These are phyloP conservation scores for Aspergillus sp. DNA, from an alignment of 2,329 filamentous ascomycete species.

Conservation along the genomic window DNA sequence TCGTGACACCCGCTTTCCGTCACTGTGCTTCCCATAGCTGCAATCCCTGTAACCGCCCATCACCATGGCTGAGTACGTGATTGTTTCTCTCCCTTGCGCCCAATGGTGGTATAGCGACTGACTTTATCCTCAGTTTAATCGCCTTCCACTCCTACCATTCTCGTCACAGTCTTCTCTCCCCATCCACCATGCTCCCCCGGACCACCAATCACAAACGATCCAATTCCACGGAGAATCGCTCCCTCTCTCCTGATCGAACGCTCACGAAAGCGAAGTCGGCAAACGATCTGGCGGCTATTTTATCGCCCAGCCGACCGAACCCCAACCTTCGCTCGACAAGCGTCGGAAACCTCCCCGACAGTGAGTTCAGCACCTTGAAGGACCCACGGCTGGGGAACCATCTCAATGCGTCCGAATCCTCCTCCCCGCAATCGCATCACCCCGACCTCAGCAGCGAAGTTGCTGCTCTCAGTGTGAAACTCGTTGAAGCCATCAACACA, in stretches of 20 bases:
- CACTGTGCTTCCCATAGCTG: slow-evolving; percentile 16
- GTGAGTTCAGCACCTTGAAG: slow-evolving; percentile 47
- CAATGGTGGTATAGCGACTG: slow-evolving; percentile 10
- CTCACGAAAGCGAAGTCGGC: slow-evolving; percentile 46
- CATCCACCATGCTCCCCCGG: slow-evolving; percentile 38
- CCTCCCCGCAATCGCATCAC: slow-evolving; percentile 43
- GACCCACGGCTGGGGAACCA: slow-evolving; percentile 40
- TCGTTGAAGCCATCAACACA: slow-evolving; percentile 96
- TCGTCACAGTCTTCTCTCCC: slow-evolving; percentile 32
- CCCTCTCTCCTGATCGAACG: slow-evolving; percentile 33
- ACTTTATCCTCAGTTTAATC: slow-evolving; percentile 31
- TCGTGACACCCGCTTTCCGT: slow-evolving; percentile 14
- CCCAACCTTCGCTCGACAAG: slow-evolving; percentile 23
- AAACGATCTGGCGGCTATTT: slow-evolving; percentile 38
- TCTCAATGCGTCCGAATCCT: slow-evolving; percentile 34
- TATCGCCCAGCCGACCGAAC: slow-evolving; percentile 22
- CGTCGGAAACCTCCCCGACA: slow-evolving; percentile 32
- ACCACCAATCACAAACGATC: slow-evolving; percentile 36
- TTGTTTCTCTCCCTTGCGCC: neutral
- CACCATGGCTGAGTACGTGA: slow-evolving; percentile 42
- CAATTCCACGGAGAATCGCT: slow-evolving; percentile 34
- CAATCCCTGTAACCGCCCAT: slow-evolving; percentile 13
- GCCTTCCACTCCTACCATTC: slow-evolving; percentile 37
- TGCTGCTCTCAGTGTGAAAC: slow-evolving; percentile 85
- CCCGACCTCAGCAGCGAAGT: slow-evolving; percentile 72